phyloP scores from a whole-genome alignment of 129 eudicot species.

The Tagetes patula region DNA sequence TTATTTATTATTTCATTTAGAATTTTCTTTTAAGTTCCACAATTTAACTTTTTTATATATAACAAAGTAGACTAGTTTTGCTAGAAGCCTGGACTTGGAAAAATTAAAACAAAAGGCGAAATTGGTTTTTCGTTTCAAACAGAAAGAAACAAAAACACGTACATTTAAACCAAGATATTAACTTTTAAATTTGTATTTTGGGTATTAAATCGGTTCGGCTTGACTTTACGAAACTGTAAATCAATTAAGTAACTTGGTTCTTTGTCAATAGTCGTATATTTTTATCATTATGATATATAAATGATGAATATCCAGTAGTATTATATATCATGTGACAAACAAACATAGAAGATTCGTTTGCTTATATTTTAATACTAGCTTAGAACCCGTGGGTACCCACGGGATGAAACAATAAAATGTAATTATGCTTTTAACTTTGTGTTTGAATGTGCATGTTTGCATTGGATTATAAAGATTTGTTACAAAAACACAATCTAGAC shows the following conservation, averaged over 20 bases:
- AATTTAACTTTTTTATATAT: not conserved
- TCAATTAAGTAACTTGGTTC: not conserved
- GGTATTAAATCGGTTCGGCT: not conserved
- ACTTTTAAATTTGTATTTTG: too few species aligned
- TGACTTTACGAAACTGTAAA: not conserved
- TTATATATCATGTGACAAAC: slow-evolving; percentile 16
- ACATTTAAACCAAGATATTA: too few species aligned
- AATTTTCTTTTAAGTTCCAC: not conserved
- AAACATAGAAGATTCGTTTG: slow-evolving; percentile 24
- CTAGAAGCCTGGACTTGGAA: too few species aligned
- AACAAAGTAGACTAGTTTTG: too few species aligned
- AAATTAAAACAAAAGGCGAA: too few species aligned
- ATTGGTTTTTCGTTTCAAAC: not conserved
- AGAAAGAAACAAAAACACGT: not conserved
- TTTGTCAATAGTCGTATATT: not conserved
- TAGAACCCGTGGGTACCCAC: too few species aligned
- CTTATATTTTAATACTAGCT: not conserved
- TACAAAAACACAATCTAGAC: too few species aligned
- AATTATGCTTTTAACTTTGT: too few species aligned
- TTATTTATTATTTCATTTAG: not conserved
- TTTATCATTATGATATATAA: slow-evolving; percentile 2
- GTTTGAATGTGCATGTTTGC: too few species aligned
- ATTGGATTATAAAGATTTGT: too few species aligned
- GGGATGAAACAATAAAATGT: too few species aligned
- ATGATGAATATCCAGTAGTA: not conserved